Percentiles rank a stretch among this genome's conserved stretches.
These are phyloP conservation scores for Fusarium xylarioides DNA, from an alignment of 2,329 filamentous ascomycete species.

Conservation along the genomic window DNA sequence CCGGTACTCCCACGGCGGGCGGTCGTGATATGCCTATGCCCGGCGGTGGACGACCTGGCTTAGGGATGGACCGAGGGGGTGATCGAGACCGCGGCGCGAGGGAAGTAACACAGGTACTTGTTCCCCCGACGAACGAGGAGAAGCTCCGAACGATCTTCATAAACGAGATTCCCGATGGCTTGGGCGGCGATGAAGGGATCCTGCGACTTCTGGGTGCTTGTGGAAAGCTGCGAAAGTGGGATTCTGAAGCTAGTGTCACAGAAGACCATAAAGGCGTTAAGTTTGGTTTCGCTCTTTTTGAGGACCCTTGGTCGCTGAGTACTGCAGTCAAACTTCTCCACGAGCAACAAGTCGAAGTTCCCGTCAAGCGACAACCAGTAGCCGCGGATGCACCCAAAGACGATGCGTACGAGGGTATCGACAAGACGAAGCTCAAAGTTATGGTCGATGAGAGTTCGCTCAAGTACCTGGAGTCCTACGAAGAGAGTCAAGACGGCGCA, in stretches of 20 bases:
- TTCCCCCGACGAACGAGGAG: constrained; percentile 88
- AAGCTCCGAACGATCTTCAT: constrained; percentile 92
- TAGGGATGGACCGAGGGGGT: constrained; percentile 70
- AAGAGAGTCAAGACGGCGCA: constrained; percentile 71
- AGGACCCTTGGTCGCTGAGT: constrained; percentile 87
- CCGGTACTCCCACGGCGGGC: constrained; percentile 51
- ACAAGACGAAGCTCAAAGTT: constrained; percentile 76
- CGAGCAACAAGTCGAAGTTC: constrained; percentile 84
- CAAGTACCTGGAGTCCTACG: constrained; percentile 86
- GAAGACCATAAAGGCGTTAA: constrained; percentile 80
- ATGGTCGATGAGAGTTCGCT: constrained; percentile 83
- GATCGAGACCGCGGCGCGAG: constrained; percentile 75
- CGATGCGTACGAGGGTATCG: constrained; percentile 62
- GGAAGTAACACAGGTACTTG: constrained; percentile 75
- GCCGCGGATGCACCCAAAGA: constrained; percentile 55
- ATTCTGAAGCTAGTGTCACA: constrained; percentile 69
- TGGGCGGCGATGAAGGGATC: constrained; percentile 79
- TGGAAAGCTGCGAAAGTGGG: constrained; percentile 85
- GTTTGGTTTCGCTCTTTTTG: constrained; percentile 96
- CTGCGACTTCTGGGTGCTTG: constrained; percentile 81
- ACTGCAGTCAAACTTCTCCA: constrained; percentile 85
- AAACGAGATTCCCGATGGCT: constrained; percentile 82
- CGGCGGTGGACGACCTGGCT: constrained; percentile 56
- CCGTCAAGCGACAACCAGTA: constrained; percentile 76
- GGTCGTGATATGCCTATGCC: constrained; percentile 53